A percentile compares a stretch with the other conserved stretches of the same genome.
phyloP scores from a whole-genome alignment of 2,329 filamentous ascomycete species.

The Pseudogymnoascus sp. region DNA sequence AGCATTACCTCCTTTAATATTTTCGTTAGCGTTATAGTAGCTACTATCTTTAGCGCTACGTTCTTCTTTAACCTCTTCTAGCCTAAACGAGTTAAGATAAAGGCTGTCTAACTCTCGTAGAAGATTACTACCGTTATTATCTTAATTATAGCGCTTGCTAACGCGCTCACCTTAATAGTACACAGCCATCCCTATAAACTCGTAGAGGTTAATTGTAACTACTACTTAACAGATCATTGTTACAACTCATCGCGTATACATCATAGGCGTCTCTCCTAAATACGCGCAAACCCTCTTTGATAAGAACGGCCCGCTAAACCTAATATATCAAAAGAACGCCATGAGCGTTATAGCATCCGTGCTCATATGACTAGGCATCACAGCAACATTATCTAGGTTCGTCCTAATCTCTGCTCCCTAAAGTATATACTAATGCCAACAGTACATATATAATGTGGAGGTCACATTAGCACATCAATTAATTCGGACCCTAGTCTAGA shows the following conservation, averaged over 20 bases:
- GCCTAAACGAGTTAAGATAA: constrained; percentile 44
- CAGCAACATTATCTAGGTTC: background rate
- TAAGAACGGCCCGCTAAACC: background rate
- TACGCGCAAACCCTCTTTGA: constrained; percentile 18
- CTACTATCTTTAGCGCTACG: constrained; percentile 48
- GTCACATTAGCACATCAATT: background rate
- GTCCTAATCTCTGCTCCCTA: background rate
- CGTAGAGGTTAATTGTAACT: background rate
- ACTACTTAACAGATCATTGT: constrained; percentile 33
- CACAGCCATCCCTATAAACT: background rate
- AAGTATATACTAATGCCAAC: constrained; percentile 23
- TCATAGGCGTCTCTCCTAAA: constrained; percentile 31
- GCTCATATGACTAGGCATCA: background rate
- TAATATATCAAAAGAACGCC: background rate
- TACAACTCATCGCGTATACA: constrained; percentile 36
- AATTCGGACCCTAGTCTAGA: background rate
- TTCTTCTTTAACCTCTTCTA: constrained; percentile 58
- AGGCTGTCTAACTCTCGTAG: constrained; percentile 44
- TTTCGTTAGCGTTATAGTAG: constrained; percentile 48
- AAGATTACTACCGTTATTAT: constrained; percentile 42
- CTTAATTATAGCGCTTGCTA: constrained; percentile 37
- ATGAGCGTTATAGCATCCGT: background rate
- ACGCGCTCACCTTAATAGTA: constrained; percentile 41
- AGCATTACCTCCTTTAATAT: constrained; percentile 50
- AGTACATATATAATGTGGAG: background rate